Evolutionary conservation across 2,329 filamentous ascomycete species (phyloP).

Genomic region (Chaetomiaceae sp.): DNA sequence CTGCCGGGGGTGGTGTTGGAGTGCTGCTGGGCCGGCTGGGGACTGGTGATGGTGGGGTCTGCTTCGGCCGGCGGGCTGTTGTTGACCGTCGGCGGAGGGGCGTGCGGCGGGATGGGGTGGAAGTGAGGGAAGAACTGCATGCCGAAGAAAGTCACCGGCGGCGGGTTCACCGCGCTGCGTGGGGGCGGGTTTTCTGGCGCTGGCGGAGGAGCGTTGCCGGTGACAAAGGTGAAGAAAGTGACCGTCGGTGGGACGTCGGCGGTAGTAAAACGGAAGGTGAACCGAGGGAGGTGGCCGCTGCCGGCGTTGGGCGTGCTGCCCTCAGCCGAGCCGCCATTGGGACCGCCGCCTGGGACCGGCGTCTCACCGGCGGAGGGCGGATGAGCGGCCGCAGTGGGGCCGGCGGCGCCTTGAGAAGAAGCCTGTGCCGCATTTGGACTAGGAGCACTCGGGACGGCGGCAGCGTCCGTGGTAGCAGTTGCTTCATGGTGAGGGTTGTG

Average conservation of each 20-base stretch:
- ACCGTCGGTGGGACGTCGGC: not conserved
- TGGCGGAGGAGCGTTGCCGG: not conserved
- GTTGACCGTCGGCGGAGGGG: conserved; percentile 3
- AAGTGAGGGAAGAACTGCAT: conserved; percentile 9
- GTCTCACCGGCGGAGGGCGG: not conserved
- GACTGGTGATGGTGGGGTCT: not conserved
- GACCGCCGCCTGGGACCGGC: not conserved
- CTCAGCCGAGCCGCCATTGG: not conserved
- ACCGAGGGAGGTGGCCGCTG: not conserved
- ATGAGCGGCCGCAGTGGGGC: not conserved
- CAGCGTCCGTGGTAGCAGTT: not conserved
- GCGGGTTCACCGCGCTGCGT: not conserved
- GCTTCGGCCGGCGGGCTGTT: not conserved
- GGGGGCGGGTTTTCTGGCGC: not conserved
- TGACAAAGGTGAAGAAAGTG: conserved; percentile 14
- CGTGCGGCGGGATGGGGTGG: not conserved
- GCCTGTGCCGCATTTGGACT: not conserved
- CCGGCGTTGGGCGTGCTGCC: not conserved
- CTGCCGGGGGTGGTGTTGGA: too few relatives aligned
- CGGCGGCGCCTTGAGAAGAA: not conserved
- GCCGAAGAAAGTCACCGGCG: conserved; percentile 7
- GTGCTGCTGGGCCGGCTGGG: not conserved
- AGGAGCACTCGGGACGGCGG: not conserved
- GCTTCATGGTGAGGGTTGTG: conserved; percentile 7
- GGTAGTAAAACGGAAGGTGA: conserved; percentile 7